Percentiles rank a stretch among this genome's conserved stretches.
Conservation (phyloP, 2,329 filamentous ascomycete genomes). For the Fusarium sacchari region DNA sequence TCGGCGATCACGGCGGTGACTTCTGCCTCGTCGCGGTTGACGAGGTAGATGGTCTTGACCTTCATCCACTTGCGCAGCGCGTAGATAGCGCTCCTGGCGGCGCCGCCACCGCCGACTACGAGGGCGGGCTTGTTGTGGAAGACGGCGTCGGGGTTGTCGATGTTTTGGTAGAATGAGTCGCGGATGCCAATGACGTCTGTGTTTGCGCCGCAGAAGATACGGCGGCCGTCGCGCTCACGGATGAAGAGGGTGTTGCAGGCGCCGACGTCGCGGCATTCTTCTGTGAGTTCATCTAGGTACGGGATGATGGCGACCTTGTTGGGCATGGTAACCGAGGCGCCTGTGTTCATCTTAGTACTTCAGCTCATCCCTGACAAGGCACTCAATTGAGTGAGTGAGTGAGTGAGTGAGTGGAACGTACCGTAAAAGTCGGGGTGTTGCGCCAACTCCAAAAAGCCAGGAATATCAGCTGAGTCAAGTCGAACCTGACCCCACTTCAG, state of each 20-base stretch:
- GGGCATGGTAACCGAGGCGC: constrained; percentile 83
- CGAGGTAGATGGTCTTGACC: constrained; percentile 76
- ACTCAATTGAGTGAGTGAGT: neutral
- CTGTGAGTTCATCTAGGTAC: constrained; percentile 77
- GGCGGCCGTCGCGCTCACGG: constrained; percentile 58
- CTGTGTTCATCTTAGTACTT: constrained; percentile 46
- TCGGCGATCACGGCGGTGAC: constrained; percentile 74
- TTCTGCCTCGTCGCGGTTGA: constrained; percentile 77
- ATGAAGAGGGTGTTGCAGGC: constrained; percentile 85
- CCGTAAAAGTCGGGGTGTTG: constrained; percentile 70
- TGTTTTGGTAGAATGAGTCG: constrained; percentile 73
- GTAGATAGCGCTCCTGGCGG: constrained; percentile 81
- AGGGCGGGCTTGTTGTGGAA: constrained; percentile 72
- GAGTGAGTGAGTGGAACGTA: constrained; percentile 43
- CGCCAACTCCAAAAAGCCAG: constrained; percentile 61
- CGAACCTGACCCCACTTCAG: constrained; percentile 63
- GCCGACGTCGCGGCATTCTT: constrained; percentile 77
- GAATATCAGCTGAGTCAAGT: constrained; percentile 62
- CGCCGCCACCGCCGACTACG: constrained; percentile 81
- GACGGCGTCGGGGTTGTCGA: constrained; percentile 54
- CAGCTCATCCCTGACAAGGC: neutral
- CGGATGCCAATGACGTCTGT: constrained; percentile 83
- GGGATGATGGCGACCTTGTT: constrained; percentile 82
- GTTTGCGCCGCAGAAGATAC: constrained; percentile 76
- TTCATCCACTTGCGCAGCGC: constrained; percentile 76